Percentiles rank a stretch among this genome's conserved stretches.
Evolutionary conservation across 1,139 yeast genomes (phyloP).

Genomic region (Protomyces arabidopsidicola): DNA sequence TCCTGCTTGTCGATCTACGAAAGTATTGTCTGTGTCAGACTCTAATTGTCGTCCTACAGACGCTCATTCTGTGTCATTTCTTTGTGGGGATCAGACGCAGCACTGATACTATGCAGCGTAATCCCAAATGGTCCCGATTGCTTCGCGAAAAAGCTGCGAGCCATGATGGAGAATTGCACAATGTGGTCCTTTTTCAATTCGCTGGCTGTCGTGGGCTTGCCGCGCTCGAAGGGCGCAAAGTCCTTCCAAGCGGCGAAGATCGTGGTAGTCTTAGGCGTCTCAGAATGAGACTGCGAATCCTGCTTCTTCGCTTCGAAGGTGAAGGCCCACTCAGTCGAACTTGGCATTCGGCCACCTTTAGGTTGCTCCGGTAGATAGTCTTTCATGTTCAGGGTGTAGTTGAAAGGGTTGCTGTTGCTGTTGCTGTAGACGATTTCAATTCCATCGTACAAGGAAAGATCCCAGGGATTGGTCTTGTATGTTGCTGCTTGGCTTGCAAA

Average conservation of each 20-base stretch:
- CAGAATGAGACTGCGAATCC: neutral
- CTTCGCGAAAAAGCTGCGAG: constrained; percentile 24
- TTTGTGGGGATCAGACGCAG: neutral
- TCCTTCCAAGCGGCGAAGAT: constrained; percentile 14
- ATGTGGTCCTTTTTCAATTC: constrained; percentile 16
- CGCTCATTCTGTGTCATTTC: no score
- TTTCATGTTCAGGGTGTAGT: constrained; percentile 25
- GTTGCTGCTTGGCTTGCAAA: constrained; percentile 8
- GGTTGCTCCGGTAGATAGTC: constrained; percentile 4
- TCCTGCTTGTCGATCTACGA: no score
- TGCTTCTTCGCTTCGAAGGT: constrained; percentile 3
- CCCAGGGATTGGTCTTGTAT: constrained; percentile 6
- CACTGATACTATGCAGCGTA: constrained; percentile 8
- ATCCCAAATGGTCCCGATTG: constrained; percentile 26
- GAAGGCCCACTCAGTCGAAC: constrained; percentile 18
- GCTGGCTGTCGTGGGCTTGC: constrained; percentile 22
- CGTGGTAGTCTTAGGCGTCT: neutral
- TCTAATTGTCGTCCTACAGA: no score
- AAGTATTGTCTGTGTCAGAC: no score
- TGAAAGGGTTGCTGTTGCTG: constrained; percentile 10
- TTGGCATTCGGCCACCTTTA: constrained; percentile 5
- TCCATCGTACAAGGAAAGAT: constrained; percentile 15
- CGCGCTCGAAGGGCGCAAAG: constrained; percentile 26
- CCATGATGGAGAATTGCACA: constrained; percentile 26
- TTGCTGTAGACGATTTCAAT: constrained; percentile 15